Conservation (phyloP, 2,329 filamentous ascomycete genomes). For the Colletotrichum viniferum region DNA sequence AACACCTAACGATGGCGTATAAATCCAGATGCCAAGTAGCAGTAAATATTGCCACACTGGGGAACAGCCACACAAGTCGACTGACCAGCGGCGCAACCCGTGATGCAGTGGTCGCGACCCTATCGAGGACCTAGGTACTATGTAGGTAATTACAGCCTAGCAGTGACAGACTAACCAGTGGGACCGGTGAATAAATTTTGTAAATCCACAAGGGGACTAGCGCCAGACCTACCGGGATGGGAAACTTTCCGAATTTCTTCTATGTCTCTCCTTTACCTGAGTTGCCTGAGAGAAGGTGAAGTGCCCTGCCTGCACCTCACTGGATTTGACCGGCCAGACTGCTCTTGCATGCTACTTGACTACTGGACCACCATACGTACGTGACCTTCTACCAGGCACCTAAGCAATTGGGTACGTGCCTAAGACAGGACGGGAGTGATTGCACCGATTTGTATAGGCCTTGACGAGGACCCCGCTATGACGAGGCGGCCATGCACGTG, state of each 20-base stretch:
- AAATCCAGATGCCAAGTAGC: neutral
- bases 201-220: neutral
- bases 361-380: neutral
- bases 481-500: conserved; percentile 18
- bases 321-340: neutral
- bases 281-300: neutral
- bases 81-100: neutral
- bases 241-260: neutral
- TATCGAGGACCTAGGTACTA: neutral
- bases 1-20: neutral
- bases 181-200: neutral
- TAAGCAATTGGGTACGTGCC: neutral
- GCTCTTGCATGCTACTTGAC: neutral
- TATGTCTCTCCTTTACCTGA: neutral
- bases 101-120: neutral
- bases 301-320: neutral
- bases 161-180: neutral
- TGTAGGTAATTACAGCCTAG: neutral
- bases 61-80: neutral
- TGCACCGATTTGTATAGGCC: neutral
- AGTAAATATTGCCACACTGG: neutral
- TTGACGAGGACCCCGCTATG: conserved; percentile 13
- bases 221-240: neutral
- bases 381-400: neutral
- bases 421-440: neutral